Evolutionary conservation across 495 filamentous ascomycete genomes (phyloP).

Genomic region (Talaromyces proteolyticus): DNA sequence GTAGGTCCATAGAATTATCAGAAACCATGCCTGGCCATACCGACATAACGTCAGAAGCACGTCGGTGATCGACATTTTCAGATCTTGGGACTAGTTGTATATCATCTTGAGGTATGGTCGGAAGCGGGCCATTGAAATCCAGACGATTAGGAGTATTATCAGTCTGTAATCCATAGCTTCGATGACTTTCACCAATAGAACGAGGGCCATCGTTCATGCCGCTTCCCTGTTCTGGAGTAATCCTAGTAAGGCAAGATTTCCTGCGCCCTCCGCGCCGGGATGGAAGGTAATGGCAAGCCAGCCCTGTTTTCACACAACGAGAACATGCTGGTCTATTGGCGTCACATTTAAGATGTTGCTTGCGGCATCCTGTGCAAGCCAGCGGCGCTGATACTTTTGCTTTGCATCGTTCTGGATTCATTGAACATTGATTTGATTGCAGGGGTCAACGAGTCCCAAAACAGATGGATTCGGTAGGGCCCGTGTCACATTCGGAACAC

Average conservation of each 20-base stretch:
- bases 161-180: background rate
- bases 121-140: background rate
- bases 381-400: conserved; percentile 10
- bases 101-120: background rate
- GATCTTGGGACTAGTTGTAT: background rate
- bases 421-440: background rate
- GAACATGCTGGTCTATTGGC: conserved; percentile 29
- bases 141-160: background rate
- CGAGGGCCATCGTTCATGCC: background rate
- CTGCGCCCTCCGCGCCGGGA: conserved; percentile 31
- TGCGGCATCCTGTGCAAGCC: conserved; percentile 37
- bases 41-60: background rate
- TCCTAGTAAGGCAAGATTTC: conserved; percentile 20
- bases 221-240: too few species aligned
- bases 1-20: background rate
- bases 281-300: conserved; percentile 29
- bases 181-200: background rate
- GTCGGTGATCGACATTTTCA: background rate
- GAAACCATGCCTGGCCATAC: background rate
- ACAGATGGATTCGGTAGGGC: background rate
- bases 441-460: too few species aligned
- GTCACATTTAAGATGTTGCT: conserved; percentile 39
- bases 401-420: background rate
- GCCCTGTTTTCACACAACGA: conserved; percentile 23
- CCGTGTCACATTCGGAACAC: background rate